These are phyloP conservation scores for Nakazawaea sp. DNA, from an alignment of 805 yeast species.

Conservation along the genomic window DNA sequence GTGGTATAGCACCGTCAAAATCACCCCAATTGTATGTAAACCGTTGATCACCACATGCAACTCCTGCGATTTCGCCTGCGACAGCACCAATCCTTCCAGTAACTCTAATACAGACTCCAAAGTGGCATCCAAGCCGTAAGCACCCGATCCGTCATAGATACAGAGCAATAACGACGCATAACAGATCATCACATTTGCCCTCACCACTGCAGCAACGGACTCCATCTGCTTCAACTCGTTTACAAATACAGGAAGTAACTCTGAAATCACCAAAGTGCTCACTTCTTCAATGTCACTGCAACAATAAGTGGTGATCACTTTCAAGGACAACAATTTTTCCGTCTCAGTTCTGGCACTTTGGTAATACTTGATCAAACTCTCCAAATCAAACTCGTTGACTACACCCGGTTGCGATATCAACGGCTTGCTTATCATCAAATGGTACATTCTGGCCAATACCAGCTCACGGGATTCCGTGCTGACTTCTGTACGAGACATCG, in stretches of 20 bases:
- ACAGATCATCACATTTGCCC: constrained; percentile 18
- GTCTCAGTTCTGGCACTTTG: constrained; percentile 16
- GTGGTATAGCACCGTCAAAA: constrained; percentile 35
- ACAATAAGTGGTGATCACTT: constrained; percentile 34
- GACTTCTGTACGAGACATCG: constrained; percentile 34
- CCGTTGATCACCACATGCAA: constrained; percentile 38
- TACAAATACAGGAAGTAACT: constrained; percentile 21
- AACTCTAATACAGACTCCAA: constrained; percentile 35
- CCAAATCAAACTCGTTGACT: constrained; percentile 31
- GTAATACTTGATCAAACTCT: constrained; percentile 28
- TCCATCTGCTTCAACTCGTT: constrained; percentile 10
- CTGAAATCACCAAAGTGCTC: constrained; percentile 25
- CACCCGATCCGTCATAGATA: constrained; percentile 40
- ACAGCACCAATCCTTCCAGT: constrained; percentile 25
- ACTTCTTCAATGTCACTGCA: constrained; percentile 47
- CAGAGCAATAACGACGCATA: constrained; percentile 29
- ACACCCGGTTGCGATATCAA: constrained; percentile 26
- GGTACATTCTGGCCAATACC: constrained; percentile 43
- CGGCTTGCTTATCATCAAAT: constrained; percentile 37
- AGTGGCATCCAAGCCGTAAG: constrained; percentile 41
- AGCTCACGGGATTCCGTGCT: constrained; percentile 40
- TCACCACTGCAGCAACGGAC: constrained; percentile 11
- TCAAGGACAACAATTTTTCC: constrained; percentile 33
- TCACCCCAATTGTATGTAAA: constrained; percentile 38
- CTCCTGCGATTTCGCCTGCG: constrained; percentile 16